These are phyloP conservation scores for Cryphonectria nitschkei DNA, from an alignment of 2,329 filamentous ascomycete species.

Conservation along the genomic window DNA sequence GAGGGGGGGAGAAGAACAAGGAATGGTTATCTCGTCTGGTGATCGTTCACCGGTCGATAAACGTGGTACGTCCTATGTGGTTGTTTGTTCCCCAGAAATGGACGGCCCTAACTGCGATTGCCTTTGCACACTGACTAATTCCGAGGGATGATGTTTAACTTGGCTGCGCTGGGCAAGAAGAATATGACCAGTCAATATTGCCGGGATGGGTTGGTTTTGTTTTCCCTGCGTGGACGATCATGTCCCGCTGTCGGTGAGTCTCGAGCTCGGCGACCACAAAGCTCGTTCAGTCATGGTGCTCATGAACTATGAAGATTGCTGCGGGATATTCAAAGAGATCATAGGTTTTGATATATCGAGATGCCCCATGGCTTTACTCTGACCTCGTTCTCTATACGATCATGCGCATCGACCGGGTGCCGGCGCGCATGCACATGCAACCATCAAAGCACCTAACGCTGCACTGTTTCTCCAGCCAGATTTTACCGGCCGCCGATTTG, in stretches of 20 bases:
- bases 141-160: not conserved
- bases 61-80: not conserved
- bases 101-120: not conserved
- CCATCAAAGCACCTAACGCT: not conserved
- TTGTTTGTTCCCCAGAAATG: not conserved
- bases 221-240: not conserved
- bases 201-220: not conserved
- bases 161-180: not conserved
- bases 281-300: not conserved
- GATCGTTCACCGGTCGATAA: not conserved
- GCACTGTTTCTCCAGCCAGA: not conserved
- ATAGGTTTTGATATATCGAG: not conserved
- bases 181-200: constrained; percentile 5
- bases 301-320: not conserved
- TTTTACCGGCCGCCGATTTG: constrained; percentile 2
- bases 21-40: not conserved
- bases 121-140: not conserved
- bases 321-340: not conserved
- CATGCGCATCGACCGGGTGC: not conserved
- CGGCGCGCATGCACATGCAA: constrained; percentile 1
- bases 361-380: not conserved
- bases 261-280: not conserved
- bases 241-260: not conserved
- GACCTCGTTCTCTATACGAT: not conserved
- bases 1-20: not conserved